Evolutionary conservation across 202 grass and related monocot species (phyloP).

Genomic region (Thinopyrum obtusiflorum): DNA sequence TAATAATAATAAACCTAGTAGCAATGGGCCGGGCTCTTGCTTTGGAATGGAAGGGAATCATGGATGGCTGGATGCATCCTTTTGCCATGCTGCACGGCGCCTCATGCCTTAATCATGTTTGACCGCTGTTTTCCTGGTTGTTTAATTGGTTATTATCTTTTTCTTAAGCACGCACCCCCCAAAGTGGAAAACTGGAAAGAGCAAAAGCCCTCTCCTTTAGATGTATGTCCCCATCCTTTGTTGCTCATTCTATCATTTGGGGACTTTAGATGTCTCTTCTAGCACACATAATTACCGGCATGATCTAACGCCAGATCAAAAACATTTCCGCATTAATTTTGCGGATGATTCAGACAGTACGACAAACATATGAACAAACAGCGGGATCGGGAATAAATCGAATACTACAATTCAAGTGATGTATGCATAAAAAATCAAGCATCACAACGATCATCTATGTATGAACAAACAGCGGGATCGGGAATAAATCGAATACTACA

Average conservation of each 20-base stretch:
- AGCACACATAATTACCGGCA: neutral
- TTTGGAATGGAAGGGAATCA: conserved; percentile 8
- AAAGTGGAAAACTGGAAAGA: neutral
- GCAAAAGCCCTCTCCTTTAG: too few relatives aligned
- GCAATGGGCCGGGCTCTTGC: neutral
- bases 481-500: neutral
- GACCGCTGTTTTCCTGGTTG: neutral
- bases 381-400: neutral
- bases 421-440: conserved; percentile 32
- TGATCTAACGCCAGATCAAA: neutral
- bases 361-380: neutral
- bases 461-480: neutral
- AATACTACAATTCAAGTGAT: neutral
- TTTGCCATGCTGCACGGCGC: conserved; percentile 3
- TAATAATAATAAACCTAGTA: neutral
- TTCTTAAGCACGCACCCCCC: neutral
- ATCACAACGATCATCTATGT: conserved; percentile 25
- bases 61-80: conserved; percentile 11
- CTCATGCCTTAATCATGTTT: conserved; percentile 40
- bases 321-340: neutral
- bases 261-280: neutral
- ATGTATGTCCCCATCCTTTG: neutral
- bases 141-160: conserved; percentile 19
- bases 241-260: neutral
- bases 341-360: neutral